A percentile compares a stretch with the other conserved stretches of the same genome.
phyloP scores from a whole-genome alignment of 805 yeast genomes.

The Candida piceae region DNA sequence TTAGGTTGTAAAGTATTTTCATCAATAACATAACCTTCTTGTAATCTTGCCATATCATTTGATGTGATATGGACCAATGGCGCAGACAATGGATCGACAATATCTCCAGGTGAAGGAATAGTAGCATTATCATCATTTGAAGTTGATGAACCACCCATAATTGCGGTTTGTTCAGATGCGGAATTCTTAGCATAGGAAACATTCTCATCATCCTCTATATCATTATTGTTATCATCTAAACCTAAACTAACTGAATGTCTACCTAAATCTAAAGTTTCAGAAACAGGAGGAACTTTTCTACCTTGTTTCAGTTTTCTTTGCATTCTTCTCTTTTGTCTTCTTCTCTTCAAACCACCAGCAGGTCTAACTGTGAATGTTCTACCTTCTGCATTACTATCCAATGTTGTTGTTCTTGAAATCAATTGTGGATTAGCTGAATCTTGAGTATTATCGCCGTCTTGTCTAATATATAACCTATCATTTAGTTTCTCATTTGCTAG shows the following conservation, averaged over 20 bases:
- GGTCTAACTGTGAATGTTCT: conserved; percentile 49
- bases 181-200: too few species aligned
- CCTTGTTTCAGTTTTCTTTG: conserved; percentile 25
- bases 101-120: too few species aligned
- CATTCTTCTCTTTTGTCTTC: conserved; percentile 27
- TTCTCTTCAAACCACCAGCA: conserved; percentile 67
- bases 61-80: conserved; percentile 10
- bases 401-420: background rate
- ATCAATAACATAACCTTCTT: conserved; percentile 13
- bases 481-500: conserved; percentile 19
- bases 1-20: conserved; percentile 26
- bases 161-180: conserved; percentile 6
- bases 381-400: conserved; percentile 19
- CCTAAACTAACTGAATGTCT: too few species aligned
- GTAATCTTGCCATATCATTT: conserved; percentile 11
- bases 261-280: conserved; percentile 31
- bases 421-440: conserved; percentile 7
- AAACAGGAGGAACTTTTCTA: conserved; percentile 29
- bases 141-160: background rate
- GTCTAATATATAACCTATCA: background rate
- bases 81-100: background rate
- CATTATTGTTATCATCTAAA: too few species aligned
- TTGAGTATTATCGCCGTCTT: conserved; percentile 6
- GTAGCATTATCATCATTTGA: background rate
- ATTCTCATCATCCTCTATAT: too few species aligned